A percentile compares a stretch with the other conserved stretches of the same genome.
phyloP scores from a whole-genome alignment of 2,329 filamentous ascomycete genomes.

The Fusarium pseudograminearum region DNA sequence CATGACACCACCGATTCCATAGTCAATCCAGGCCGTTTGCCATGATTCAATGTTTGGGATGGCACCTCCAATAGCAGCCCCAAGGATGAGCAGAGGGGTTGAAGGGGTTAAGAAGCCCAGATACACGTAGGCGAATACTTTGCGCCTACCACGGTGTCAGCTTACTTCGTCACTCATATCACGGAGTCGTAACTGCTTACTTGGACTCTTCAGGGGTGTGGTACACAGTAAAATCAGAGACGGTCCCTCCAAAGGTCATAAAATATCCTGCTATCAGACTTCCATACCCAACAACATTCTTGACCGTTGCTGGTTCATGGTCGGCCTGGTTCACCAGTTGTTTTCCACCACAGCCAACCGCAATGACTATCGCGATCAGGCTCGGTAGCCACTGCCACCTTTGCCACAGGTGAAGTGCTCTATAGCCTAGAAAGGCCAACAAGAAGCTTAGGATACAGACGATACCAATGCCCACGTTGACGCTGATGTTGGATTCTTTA shows the following conservation, averaged over 20 bases:
- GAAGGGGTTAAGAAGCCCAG: conserved; percentile 59
- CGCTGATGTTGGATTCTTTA: conserved; percentile 57
- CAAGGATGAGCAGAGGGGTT: conserved; percentile 54
- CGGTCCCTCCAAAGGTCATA: conserved; percentile 66
- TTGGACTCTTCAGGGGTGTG: conserved; percentile 50
- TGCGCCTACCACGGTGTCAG: conserved; percentile 50
- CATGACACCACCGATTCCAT: conserved; percentile 50
- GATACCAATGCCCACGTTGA: conserved; percentile 68
- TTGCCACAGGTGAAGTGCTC: conserved; percentile 65
- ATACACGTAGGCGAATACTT: conserved; percentile 56
- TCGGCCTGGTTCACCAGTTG: conserved; percentile 61
- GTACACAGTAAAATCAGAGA: conserved; percentile 70
- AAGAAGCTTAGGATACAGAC: conserved; percentile 64
- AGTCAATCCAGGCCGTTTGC: conserved; percentile 47
- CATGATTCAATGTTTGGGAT: conserved; percentile 49
- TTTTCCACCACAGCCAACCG: conserved; percentile 65
- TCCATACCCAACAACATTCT: conserved; percentile 59
- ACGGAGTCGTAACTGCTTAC: conserved; percentile 17
- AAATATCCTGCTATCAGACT: conserved; percentile 65
- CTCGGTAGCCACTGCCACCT: conserved; percentile 69
- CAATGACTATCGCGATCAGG: conserved; percentile 63
- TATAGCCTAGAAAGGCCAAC: conserved; percentile 68
- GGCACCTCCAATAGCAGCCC: conserved; percentile 55
- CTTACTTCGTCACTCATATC: conserved; percentile 44
- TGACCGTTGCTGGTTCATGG: conserved; percentile 52